Percentiles rank a stretch among this genome's conserved stretches.
These are phyloP conservation scores for Gracilaria gracilis DNA, from an alignment of 23 red algal genomes.

Conservation along the genomic window DNA sequence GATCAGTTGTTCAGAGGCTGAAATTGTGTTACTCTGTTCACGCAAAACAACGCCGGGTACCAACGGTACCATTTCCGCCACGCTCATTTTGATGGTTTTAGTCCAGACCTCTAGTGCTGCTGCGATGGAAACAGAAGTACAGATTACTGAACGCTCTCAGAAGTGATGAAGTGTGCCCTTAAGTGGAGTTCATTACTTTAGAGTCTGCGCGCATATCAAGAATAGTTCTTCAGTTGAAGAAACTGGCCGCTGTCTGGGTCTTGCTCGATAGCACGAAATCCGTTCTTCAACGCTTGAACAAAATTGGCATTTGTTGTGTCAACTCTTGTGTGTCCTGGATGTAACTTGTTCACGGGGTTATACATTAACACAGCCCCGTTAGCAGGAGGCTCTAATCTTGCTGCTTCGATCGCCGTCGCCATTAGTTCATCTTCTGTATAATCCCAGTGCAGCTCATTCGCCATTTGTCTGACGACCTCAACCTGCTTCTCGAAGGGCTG, in stretches of 20 bases:
- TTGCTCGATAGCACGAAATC: conserved; percentile 40
- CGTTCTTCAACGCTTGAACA: conserved; percentile 12
- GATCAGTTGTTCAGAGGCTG: too few relatives aligned
- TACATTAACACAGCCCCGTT: conserved; percentile 40
- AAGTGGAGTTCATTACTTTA: not conserved
- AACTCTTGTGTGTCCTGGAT: conserved; percentile 57
- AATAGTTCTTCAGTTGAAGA: conserved; percentile 26
- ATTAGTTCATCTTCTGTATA: conserved; percentile 32
- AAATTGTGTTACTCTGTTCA: too few relatives aligned
- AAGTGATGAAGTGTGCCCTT: too few relatives aligned
- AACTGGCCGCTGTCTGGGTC: conserved; percentile 34
- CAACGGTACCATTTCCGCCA: too few relatives aligned
- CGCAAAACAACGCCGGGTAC: too few relatives aligned
- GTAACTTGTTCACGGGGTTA: conserved; percentile 57
- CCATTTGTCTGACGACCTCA: conserved; percentile 27
- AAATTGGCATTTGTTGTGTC: conserved; percentile 33
- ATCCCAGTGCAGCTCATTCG: conserved; percentile 32
- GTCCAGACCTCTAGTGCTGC: too few relatives aligned
- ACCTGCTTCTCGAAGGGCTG: conserved; percentile 24
- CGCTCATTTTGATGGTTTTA: too few relatives aligned
- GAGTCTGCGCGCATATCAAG: not conserved
- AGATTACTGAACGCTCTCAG: too few relatives aligned
- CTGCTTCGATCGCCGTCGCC: conserved; percentile 51
- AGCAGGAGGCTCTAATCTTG: conserved; percentile 44
- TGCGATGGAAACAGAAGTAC: too few relatives aligned